Base-by-base conservation (phyloP, 768 basidiomycete species). In the Butyriboletus loyo region DNA sequence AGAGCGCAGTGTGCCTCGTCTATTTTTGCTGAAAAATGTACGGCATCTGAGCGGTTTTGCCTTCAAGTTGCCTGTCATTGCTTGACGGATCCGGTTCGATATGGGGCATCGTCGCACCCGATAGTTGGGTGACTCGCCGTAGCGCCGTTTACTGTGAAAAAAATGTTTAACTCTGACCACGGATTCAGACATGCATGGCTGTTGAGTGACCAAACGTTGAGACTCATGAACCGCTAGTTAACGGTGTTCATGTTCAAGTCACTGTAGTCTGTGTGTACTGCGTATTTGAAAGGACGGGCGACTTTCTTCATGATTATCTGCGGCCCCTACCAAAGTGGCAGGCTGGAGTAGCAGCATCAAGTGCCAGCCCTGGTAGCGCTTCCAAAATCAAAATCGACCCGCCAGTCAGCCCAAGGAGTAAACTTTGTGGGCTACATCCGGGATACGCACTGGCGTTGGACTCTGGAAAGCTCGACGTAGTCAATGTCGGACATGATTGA, bases 21-120 rank as follows among this genome's bases (percentile, higher is more conserved):
- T 38, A 46, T 24, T 17, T 47, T 42, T 22, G 43, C 42, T 15
- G 8, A 13, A 31, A 21, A 58, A 53, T 39, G 53, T 53, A 52
- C 50, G 56, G 56, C 56, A 65, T 49, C 31, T 14, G 17, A 28
- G 24, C 9, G 10, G 19, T n/a, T 38, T 15, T 35, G 14, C 24
- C 25, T 11, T 25, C 19, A 28, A 30, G 50, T 52, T 39, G 14
- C 6, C n/a, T 25, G 25, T 46, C 38, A 25, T 32, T n/a, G 4
- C 31, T 25, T 1, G 24, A 35, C 32, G 37, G 32, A 27, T 35
- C 39, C 6, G 14, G 43, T 43, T 31, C 6, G 39, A 22, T 27
- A 8, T 24, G 8, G 9, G 1, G 21, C 13, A 44, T 19, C 15
- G 8, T 19, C 15, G 8, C 46, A 19, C 7, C 5, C 19, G 14